Evolutionary conservation across 2,329 filamentous ascomycete species (phyloP), one percentile per base, ranked within the genome.

Genomic region (Arthrinium puccinioides): DNA sequence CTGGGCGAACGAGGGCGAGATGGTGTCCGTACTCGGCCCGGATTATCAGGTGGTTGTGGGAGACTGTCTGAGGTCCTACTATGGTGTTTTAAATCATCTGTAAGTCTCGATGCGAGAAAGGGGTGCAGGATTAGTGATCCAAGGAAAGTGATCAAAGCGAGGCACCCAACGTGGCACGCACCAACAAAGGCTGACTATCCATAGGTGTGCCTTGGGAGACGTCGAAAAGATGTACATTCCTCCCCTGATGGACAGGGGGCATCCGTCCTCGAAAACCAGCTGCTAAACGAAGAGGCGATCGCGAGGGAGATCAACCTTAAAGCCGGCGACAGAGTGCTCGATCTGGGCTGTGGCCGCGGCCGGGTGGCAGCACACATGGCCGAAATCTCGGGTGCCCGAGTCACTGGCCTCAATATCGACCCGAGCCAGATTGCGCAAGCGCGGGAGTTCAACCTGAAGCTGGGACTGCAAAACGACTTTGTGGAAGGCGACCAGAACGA

Each of bases 171-270:
- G n/a, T n/a, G n/a, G n/a, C n/a, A n/a, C n/a, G n/a, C n/a, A n/a
- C n/a, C n/a, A n/a, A n/a, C n/a, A n/a, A n/a, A n/a, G n/a, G n/a
- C n/a, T n/a, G n/a, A 31, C 14, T 11, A n/a, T 3, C 25, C 10
- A 16, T 19, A 43, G 41, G 19, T 43, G 70, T 50, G 70, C 69
- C 19, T 61, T 74, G 9, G 70, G 70, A 23, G 67, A 72, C 29
- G 69, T 74, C n/a, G 70, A 74, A 49, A 74, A 74, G 54, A 74
- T 74, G 70, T 74, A 74, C 50, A 73, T 74, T 38, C 70, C 70
- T 10, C 70, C 70, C 2, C 60, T 68, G 36, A 70, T 74, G 67
- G 68, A 70, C 51, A 62, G 59, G 46, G 65, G 41, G 66, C 65
- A 5, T 66, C 61, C 1, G 67, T 72, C 1, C 53, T 64, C 9